phyloP scores from a whole-genome alignment of 1,139 yeast species.

The Meyerozyma athensensis region DNA sequence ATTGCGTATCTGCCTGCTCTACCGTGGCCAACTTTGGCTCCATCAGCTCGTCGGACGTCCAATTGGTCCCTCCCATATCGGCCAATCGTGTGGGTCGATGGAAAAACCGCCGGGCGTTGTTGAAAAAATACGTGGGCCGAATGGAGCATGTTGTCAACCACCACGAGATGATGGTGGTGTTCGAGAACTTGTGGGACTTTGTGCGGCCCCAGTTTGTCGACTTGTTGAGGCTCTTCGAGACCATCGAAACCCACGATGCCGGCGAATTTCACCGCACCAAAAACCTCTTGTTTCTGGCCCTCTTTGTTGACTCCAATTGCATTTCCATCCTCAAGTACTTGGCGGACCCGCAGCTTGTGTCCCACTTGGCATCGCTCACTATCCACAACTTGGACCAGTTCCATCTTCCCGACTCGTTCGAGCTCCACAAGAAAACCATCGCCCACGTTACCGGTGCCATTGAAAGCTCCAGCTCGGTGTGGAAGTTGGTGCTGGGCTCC shows the following conservation, averaged over 20 bases:
- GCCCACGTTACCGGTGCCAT: not conserved
- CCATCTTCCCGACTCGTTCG: not conserved
- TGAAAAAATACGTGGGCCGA: not conserved
- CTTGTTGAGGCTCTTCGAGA: not conserved
- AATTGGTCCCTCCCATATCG: not conserved
- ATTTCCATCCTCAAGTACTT: not conserved
- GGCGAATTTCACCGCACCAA: not conserved
- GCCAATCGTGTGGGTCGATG: not conserved
- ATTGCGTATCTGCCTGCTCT: not conserved
- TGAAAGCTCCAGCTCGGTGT: not conserved
- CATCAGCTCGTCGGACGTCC: not conserved
- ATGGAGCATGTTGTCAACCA: not conserved
- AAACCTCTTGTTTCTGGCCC: not conserved
- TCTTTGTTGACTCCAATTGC: not conserved
- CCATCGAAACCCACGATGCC: not conserved
- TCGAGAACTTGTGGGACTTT: conserved; percentile 1
- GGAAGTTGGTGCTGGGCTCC: not conserved
- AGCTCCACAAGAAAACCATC: not conserved
- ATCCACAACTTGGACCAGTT: not conserved
- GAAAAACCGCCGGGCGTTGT: not conserved
- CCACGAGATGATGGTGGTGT: not conserved
- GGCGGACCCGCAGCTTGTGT: not conserved
- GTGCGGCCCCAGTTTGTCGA: not conserved
- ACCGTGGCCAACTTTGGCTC: not conserved
- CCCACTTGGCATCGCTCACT: not conserved